These are phyloP conservation scores for Phoma sp. DNA, from an alignment of 2,329 filamentous ascomycete genomes.

Conservation along the genomic window DNA sequence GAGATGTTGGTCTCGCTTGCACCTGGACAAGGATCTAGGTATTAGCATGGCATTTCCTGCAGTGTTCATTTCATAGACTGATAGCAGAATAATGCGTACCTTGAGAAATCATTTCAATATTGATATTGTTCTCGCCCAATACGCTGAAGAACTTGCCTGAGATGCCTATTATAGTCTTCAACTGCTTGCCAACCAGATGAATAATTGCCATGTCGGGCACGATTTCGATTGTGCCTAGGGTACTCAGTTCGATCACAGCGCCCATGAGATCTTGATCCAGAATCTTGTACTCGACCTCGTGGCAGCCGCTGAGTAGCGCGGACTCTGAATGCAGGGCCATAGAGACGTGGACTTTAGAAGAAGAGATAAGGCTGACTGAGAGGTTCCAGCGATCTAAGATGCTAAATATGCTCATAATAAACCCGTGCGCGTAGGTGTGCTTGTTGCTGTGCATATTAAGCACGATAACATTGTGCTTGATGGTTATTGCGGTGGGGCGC, in stretches of 20 bases:
- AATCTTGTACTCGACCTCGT: slow-evolving; percentile 58
- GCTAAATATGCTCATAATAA: slow-evolving; percentile 91
- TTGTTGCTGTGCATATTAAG: slow-evolving; percentile 99
- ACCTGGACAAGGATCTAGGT: too few species aligned
- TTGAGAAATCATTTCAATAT: slow-evolving; percentile 99
- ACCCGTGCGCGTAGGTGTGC: slow-evolving; percentile 92
- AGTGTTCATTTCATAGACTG: too few species aligned
- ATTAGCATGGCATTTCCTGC: too few species aligned
- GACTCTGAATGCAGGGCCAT: slow-evolving; percentile 90
- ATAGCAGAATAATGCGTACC: too few species aligned
- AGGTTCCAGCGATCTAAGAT: slow-evolving; percentile 87
- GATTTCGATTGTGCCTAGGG: slow-evolving; percentile 89
- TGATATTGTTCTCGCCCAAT: slow-evolving; percentile 89
- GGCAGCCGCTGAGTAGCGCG: slow-evolving; percentile 58
- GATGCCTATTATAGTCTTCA: slow-evolving; percentile 96
- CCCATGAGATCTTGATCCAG: slow-evolving; percentile 56
- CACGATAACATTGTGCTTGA: slow-evolving; percentile 95
- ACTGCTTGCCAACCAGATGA: slow-evolving; percentile 90
- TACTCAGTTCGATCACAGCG: slow-evolving; percentile 72
- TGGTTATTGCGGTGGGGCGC: slow-evolving; percentile 76
- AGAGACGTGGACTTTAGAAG: slow-evolving; percentile 94
- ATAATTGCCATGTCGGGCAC: slow-evolving; percentile 94
- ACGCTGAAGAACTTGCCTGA: slow-evolving; percentile 95
- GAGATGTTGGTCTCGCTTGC: too few species aligned
- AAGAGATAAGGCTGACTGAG: slow-evolving; percentile 95